Evolutionary conservation across 352 stramenopile genomes (phyloP), one percentile per base, ranked within the genome.

Genomic region (Halophytophthora polymorphica): DNA sequence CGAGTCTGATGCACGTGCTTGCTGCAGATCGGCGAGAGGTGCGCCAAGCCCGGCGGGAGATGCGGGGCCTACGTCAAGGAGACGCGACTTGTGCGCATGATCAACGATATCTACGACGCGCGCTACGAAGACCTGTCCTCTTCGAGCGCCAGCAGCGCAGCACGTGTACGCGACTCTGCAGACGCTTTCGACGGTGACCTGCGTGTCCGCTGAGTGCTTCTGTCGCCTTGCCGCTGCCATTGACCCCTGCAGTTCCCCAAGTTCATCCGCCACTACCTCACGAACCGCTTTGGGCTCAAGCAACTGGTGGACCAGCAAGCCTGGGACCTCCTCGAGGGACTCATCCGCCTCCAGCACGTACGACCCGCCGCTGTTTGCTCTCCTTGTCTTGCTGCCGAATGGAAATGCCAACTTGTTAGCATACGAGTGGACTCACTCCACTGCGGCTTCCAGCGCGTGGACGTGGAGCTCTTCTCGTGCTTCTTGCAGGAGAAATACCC

Each of bases 61-160:
- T 34, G 41, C 28, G 49, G 21, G 1, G 54, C 39, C n/a, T 80
- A 71, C 41, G 61, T 67, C 23, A 86, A 77, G 41, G 70, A 83
- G 42, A 71, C 53, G 42, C 71, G 73, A 25, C 56, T 84, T 5
- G 53, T 78, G 15, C 63, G 66, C 21, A 70, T 83, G 1, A 71
- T 91, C 22, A 83, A 82, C 41, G 77, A 91, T 15, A 79, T 91
- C 29, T 91, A 89, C 50, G 77, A 91, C 53, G 68, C 77, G 19
- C 64, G 63, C 0, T 64, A 71, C 33, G 74, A 71, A 2, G 62
- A 83, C 8, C 21, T 63, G 7, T 60, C 60, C 11, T 47, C 29
- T 7, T 61, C 43, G 6, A 58, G 35, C 14, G 38, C 50, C 35
- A 66, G 41, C 31, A 55, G 31, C 15, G 56, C 43, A 12, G 63